Base-by-base conservation (phyloP, 257 asterid species). In the Paulownia fortunei region DNA sequence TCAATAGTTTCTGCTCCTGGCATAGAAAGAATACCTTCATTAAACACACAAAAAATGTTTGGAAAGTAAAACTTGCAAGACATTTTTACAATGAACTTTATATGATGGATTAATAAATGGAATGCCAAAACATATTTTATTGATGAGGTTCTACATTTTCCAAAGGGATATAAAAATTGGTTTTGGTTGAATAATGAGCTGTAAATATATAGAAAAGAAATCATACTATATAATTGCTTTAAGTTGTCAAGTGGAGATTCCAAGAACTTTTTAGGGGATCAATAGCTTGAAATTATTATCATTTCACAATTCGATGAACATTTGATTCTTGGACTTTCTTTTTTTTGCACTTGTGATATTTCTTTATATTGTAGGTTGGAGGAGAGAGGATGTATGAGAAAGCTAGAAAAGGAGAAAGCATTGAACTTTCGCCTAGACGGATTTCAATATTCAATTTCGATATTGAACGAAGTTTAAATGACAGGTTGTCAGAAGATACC, bases 381-480 rank as follows among this genome's bases (percentile, higher is more conserved):
- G 99, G 99, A 76, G 97, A 91, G 83, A 90, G 91, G 89, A 87
- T 95, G 99, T 95, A 95, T 56, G 97, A 95, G 32, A 95, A 93
- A 86, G 99, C 99, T 74, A 89, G 99, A 85, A 93, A 88, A 86
- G 99, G 99, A 73, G 99, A 95, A 86, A 91, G 87, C 86, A 83
- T 93, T 24, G 97, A 95, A 84, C 98, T 95, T 78, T 81, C 99
- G 39, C 99, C 99, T 2, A 89, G 99, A 70, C 87, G 92, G 64
- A 88, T 95, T 70, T 89, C 98, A 34, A 89, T 95, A 79, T 90
- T 80, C 82, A 89, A 89, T 70, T 93, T 95, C 37, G 92, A 90
- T 0, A 90, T 95, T 61, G 97, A 93, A 81, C 86, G 98, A 79
- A 95, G 99, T 87, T 86, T 95, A 86, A 91, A 95, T 26, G 97